These are phyloP conservation scores for Rauvolfia tetraphylla DNA, from an alignment of 257 asterid genomes.

Conservation along the genomic window DNA sequence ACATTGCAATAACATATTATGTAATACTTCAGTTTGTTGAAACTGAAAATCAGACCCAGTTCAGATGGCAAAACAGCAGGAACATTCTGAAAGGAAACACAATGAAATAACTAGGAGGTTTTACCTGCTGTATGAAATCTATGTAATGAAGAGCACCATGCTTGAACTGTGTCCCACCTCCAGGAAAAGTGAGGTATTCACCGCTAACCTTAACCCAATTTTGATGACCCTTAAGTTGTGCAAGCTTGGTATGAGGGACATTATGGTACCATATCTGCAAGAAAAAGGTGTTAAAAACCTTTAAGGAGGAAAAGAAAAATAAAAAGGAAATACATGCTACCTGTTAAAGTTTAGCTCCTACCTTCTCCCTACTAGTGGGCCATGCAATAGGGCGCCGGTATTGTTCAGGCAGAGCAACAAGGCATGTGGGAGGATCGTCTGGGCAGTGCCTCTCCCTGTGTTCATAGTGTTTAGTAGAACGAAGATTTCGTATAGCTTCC, in stretches of 20 bases:
- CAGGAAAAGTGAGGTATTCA: constrained; percentile 93
- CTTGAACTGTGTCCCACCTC: constrained; percentile 98
- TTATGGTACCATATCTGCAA: constrained; percentile 94
- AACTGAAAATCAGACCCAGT: background rate
- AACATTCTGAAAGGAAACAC: background rate
- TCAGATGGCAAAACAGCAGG: background rate
- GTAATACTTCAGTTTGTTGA: background rate
- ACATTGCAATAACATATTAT: background rate
- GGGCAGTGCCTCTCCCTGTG: constrained; percentile 99
- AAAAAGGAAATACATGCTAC: constrained; percentile 7
- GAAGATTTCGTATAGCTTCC: constrained; percentile 63
- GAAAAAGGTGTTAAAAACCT: constrained; percentile 14
- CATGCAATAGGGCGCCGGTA: constrained; percentile 75
- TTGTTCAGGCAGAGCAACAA: constrained; percentile 84
- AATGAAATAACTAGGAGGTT: background rate
- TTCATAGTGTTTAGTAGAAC: constrained; percentile 87
- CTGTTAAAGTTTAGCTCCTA: constrained; percentile 21
- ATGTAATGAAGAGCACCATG: constrained; percentile 97
- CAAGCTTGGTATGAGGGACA: constrained; percentile 93
- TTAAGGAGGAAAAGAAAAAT: constrained; percentile 11
- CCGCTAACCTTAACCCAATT: constrained; percentile 97
- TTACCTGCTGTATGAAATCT: constrained; percentile 90
- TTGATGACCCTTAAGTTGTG: constrained; percentile 85
- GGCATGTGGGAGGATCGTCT: constrained; percentile 85
- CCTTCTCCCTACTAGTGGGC: constrained; percentile 99